Percentiles rank a stretch among this genome's conserved stretches.
phyloP scores from a whole-genome alignment of 257 asterid species.

The Ajuga chamaepitys region DNA sequence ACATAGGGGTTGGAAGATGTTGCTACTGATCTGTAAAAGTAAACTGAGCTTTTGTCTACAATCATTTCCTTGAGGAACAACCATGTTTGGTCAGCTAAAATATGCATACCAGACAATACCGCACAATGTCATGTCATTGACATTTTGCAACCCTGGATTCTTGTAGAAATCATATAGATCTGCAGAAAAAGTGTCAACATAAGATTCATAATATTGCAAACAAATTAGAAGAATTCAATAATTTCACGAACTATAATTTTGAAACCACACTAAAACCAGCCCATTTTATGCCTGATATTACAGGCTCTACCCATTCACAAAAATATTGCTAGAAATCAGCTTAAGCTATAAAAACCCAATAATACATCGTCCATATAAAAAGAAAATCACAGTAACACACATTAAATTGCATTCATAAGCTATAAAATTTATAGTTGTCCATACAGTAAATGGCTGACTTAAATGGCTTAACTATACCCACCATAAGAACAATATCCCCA shows the following conservation, averaged over 20 bases:
- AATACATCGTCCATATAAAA: not conserved
- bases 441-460: not conserved
- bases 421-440: not conserved
- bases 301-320: not conserved
- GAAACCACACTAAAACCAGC: not conserved
- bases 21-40: not conserved
- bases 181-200: constrained; percentile 28
- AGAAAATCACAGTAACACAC: not conserved
- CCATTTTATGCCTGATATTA: not conserved
- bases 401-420: not conserved
- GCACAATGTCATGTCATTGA: constrained; percentile 68
- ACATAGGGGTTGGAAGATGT: not conserved
- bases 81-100: constrained; percentile 3
- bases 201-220: constrained; percentile 6
- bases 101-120: constrained; percentile 67
- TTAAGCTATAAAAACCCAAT: not conserved
- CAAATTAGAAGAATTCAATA: not conserved
- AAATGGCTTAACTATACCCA: constrained; percentile 8
- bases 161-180: constrained; percentile 97
- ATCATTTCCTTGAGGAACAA: not conserved
- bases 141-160: constrained; percentile 78
- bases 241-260: constrained; percentile 1
- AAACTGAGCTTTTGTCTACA: not conserved
- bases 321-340: not conserved
- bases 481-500: not conserved